Base-by-base conservation (phyloP, 345 rosid species). In the Lepidium didymum region DNA sequence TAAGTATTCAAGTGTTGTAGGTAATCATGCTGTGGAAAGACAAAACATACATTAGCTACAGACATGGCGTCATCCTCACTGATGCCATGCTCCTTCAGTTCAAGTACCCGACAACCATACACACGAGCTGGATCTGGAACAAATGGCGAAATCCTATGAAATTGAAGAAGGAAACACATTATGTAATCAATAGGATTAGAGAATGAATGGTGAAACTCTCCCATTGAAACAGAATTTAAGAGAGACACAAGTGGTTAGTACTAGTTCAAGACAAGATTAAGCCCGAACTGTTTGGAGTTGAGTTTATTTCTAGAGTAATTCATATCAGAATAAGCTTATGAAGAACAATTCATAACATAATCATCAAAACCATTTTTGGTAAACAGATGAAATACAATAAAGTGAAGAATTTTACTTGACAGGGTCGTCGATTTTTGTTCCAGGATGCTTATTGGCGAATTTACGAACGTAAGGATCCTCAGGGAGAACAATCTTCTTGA, bases 101-200 rank as follows among this genome's bases (percentile, higher is more conserved):
- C 81, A 69, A 91, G 85, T 40, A 94, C 88, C 12, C 92, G 95
- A 57, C 73, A 67, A 64, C 86, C 95, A 55, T 81, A 91, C 8
- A 85, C 43, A 38, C 95, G 95, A 13, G 96, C 95, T 11, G 88
- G 91, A 70, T 91, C 91, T 4, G 94, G 95, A 18, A 86, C 72
- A 68, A 82, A 87, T 37, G 75, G 75, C 29, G 78, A 65, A 47
- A 86, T 77, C 86, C 99, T 94, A 11, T 0, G n/a, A 3, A 75
- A 19, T 64, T 12, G 29, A 61, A 78, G 60, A 70, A 21, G 58
- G 53, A 10, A 27, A 23, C 8, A 14, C 23, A 38, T 72, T 38
- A 40, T 10, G 19, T 10, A 16, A 64, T 25, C 21, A 13, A 12
- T 1, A 11, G 53, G 10, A 10, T 41, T 10, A 9, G 11, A 60